Percentiles rank a stretch among this genome's conserved stretches.
Evolutionary conservation across 2,329 filamentous ascomycete genomes (phyloP).

Genomic region (Albifimbria verrucaria): DNA sequence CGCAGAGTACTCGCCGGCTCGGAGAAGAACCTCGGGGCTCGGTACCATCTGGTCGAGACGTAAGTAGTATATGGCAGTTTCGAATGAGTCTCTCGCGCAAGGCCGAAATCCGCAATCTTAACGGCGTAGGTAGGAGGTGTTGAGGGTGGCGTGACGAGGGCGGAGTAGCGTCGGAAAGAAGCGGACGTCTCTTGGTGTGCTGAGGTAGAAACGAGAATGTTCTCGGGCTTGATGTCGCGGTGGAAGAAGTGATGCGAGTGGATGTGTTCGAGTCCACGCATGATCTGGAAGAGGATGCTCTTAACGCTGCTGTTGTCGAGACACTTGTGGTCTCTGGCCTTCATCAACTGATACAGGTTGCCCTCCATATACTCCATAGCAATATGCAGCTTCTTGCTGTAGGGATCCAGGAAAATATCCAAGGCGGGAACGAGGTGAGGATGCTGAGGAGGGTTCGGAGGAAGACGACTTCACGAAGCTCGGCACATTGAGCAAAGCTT

Average conservation of each 20-base stretch:
- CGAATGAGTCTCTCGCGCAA: constrained; percentile 95
- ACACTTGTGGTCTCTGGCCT: constrained; percentile 91
- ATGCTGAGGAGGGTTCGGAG: constrained; percentile 84
- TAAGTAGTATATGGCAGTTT: constrained; percentile 97
- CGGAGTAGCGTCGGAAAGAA: constrained; percentile 88
- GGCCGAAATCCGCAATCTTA: constrained; percentile 97
- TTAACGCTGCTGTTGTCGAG: constrained; percentile 91
- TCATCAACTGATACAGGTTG: constrained; percentile 98
- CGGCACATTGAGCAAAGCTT: constrained; percentile 82
- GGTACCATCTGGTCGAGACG: constrained; percentile 97
- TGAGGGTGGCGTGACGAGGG: constrained; percentile 88
- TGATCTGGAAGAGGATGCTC: constrained; percentile 96
- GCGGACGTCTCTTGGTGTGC: constrained; percentile 76
- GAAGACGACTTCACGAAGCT: constrained; percentile 96
- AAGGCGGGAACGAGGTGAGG: constrained; percentile 93
- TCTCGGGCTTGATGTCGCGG: constrained; percentile 98
- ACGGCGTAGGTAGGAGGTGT: constrained; percentile 93
- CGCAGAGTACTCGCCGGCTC: constrained; percentile 94
- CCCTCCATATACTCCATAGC: constrained; percentile 99
- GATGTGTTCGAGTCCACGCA: constrained; percentile 94
- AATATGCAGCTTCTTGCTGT: constrained; percentile 95
- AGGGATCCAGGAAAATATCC: constrained; percentile 96
- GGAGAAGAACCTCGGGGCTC: constrained; percentile 91
- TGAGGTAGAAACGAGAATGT: constrained; percentile 94
- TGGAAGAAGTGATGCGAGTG: constrained; percentile 98